phyloP scores from a whole-genome alignment of 805 yeast genomes.

The Pichia gijzeniarum region DNA sequence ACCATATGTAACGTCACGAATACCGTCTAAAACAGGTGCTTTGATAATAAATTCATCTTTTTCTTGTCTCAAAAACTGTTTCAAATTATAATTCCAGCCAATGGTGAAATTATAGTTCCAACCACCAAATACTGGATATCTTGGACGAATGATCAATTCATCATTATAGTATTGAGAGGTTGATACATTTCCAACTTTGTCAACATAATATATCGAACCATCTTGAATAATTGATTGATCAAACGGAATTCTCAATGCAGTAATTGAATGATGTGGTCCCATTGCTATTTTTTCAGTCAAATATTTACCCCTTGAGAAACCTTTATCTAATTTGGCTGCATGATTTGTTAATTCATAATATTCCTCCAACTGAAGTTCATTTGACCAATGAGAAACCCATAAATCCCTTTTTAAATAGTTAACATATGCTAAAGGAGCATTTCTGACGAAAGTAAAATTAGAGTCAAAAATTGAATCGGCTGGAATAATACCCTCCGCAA shows the following conservation, averaged over 20 bases:
- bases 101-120: constrained; percentile 94
- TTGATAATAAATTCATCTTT: constrained; percentile 49
- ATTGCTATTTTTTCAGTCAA: constrained; percentile 48
- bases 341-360: constrained; percentile 72
- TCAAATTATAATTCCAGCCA: constrained; percentile 76
- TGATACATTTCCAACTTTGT: constrained; percentile 89
- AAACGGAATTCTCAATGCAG: constrained; percentile 52
- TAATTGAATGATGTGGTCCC: constrained; percentile 52
- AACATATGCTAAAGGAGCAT: constrained; percentile 57
- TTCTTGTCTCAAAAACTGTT: constrained; percentile 43
- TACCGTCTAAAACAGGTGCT: constrained; percentile 71
- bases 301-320: constrained; percentile 79
- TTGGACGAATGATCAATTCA: constrained; percentile 61
- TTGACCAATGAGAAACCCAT: constrained; percentile 87
- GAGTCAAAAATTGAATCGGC: constrained; percentile 46
- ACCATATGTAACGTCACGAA: constrained; percentile 61
- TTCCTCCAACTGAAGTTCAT: constrained; percentile 71
- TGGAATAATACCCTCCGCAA: constrained; percentile 21
- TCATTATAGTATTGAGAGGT: constrained; percentile 48
- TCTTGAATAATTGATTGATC: constrained; percentile 46
- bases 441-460: constrained; percentile 56
- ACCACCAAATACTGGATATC: constrained; percentile 93
- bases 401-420: constrained; percentile 59
- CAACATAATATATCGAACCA: constrained; percentile 59
- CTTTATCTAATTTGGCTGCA: constrained; percentile 62